Evolutionary conservation across 2,329 filamentous ascomycete species (phyloP).

Genomic region (Fusarium nematophilum): DNA sequence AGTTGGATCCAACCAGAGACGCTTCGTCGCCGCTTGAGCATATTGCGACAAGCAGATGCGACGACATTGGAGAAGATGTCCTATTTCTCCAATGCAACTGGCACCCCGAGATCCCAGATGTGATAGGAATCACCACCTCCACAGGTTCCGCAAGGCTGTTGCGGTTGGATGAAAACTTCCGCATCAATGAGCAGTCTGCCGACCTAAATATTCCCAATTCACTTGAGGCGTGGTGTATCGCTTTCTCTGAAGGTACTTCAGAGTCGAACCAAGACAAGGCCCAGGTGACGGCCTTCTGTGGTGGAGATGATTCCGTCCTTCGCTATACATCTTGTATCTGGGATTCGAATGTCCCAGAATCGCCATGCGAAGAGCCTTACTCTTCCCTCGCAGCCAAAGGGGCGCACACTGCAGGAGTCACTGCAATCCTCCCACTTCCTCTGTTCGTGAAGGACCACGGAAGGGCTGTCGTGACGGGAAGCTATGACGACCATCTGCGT

Average conservation of each 20-base stretch:
- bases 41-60: conserved; percentile 58
- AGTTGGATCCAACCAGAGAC: conserved; percentile 55
- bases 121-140: conserved; percentile 78
- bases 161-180: conserved; percentile 56
- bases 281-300: conserved; percentile 68
- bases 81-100: conserved; percentile 80
- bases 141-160: conserved; percentile 72
- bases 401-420: conserved; percentile 85
- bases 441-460: conserved; percentile 54
- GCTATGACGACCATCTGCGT: conserved; percentile 88
- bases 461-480: conserved; percentile 81
- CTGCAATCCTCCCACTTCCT: conserved; percentile 80
- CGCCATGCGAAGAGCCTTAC: conserved; percentile 38
- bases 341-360: conserved; percentile 16
- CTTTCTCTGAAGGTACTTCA: conserved; percentile 60
- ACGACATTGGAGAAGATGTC: conserved; percentile 64
- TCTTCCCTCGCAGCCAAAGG: conserved; percentile 52
- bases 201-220: conserved; percentile 60
- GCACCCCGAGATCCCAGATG: conserved; percentile 67
- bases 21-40: conserved; percentile 51
- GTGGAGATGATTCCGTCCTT: conserved; percentile 79
- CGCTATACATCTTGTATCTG: conserved; percentile 56
- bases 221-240: conserved; percentile 80
- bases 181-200: conserved; percentile 45
- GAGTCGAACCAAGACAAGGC: conserved; percentile 23